Conservation (phyloP, 768 basidiomycete species). For the Amanita fuliginea region DNA sequence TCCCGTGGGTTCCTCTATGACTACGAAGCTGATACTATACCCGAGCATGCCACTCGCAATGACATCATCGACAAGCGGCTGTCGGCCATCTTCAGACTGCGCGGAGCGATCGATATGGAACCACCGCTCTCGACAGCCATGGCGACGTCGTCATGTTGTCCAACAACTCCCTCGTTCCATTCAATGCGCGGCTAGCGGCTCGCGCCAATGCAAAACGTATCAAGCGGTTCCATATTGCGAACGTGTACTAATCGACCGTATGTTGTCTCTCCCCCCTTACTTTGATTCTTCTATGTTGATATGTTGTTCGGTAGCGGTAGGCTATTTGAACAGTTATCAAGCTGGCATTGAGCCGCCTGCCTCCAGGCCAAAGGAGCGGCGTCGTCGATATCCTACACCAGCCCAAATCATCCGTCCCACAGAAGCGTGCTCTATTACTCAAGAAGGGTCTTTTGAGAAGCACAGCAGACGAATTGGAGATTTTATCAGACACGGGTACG, state of each 20-base stretch:
- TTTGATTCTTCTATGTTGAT: not conserved
- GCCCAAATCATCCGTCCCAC: constrained; percentile 50
- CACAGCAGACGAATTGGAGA: constrained; percentile 65
- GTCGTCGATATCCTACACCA: constrained; percentile 59
- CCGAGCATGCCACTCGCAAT: constrained; percentile 62
- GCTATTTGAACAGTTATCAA: constrained; percentile 46
- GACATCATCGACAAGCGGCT: constrained; percentile 71
- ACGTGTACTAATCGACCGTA: constrained; percentile 67
- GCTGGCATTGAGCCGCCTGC: constrained; percentile 47
- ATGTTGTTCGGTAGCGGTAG: not conserved
- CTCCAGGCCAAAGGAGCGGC: constrained; percentile 39
- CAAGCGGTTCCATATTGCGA: constrained; percentile 73
- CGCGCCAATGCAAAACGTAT: constrained; percentile 54
- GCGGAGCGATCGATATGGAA: constrained; percentile 84
- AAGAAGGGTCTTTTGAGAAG: constrained; percentile 62
- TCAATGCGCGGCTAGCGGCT: constrained; percentile 80
- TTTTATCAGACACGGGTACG: constrained; percentile 51
- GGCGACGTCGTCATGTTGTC: constrained; percentile 70
- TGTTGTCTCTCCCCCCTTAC: constrained; percentile 9
- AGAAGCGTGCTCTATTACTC: constrained; percentile 57
- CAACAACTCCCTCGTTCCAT: constrained; percentile 60
- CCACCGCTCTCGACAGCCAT: constrained; percentile 79
- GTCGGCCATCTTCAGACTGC: constrained; percentile 69
- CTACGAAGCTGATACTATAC: constrained; percentile 48
- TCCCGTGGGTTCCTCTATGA: constrained; percentile 70